Conservation (phyloP, 2,329 filamentous ascomycete genomes). For the Atkinsonella texensis region DNA sequence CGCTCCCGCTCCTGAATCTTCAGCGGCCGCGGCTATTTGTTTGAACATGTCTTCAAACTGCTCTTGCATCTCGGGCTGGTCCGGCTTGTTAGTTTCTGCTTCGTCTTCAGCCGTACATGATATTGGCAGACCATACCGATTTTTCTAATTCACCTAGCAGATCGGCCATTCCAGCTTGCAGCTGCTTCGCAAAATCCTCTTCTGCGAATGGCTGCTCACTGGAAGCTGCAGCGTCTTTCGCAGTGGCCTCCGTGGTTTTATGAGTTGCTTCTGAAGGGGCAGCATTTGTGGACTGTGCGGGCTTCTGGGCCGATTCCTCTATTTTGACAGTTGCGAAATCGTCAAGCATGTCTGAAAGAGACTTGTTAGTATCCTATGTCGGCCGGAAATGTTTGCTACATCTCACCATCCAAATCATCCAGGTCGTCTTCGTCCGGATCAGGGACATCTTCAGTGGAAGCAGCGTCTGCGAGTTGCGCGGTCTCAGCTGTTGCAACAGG, state of each 20-base stretch:
- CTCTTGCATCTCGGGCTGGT: constrained; percentile 57
- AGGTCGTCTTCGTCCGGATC: constrained; percentile 90
- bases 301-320: constrained; percentile 12
- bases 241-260: constrained; percentile 17
- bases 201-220: constrained; percentile 42
- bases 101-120: neutral
- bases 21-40: constrained; percentile 45
- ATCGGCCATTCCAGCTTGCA: constrained; percentile 84
- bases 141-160: constrained; percentile 61
- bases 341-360: constrained; percentile 69
- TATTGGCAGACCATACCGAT: constrained; percentile 30
- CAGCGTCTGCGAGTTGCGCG: neutral
- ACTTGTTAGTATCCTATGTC: constrained; percentile 4
- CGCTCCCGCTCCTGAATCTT: constrained; percentile 7
- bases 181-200: constrained; percentile 69
- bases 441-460: constrained; percentile 45
- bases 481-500: neutral
- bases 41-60: constrained; percentile 72
- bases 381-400: neutral
- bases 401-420: constrained; percentile 76
- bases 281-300: constrained; percentile 13
- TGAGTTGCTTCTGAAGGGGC: constrained; percentile 21
- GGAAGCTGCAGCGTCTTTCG: constrained; percentile 11
- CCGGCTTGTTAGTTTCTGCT: neutral
- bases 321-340: constrained; percentile 65